Evolutionary conservation across 208 protist species (phyloP).

Genomic region (Zelonia costaricensis): DNA sequence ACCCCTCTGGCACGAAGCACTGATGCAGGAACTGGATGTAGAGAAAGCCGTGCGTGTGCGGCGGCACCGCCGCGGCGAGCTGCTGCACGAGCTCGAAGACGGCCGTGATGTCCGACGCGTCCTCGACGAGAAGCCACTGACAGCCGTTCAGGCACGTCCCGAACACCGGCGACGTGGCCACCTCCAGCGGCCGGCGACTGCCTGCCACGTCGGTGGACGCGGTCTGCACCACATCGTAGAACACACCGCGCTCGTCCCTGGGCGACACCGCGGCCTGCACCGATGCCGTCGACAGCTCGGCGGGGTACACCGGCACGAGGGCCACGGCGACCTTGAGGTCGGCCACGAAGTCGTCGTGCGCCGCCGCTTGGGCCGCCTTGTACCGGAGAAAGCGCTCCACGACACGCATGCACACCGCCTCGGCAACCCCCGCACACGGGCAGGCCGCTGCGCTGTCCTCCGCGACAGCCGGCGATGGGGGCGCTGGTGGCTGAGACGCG

Average conservation of each 20-base stretch:
- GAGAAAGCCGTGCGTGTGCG: constrained; percentile 16
- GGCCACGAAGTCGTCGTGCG: not conserved
- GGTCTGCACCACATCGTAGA: constrained; percentile 19
- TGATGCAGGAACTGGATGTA: constrained; percentile 39
- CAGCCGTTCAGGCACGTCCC: constrained; percentile 47
- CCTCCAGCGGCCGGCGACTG: constrained; percentile 19
- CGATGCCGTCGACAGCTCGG: not conserved
- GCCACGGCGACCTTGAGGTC: constrained; percentile 24
- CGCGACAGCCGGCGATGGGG: not conserved
- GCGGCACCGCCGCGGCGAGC: not conserved
- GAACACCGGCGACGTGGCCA: constrained; percentile 46
- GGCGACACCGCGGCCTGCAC: not conserved
- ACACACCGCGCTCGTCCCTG: not conserved
- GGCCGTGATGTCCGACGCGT: constrained; percentile 24
- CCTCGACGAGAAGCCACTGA: constrained; percentile 33
- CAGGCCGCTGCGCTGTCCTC: not conserved
- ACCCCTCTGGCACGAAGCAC: constrained; percentile 17
- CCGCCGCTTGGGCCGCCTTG: constrained; percentile 5
- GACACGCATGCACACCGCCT: constrained; percentile 9
- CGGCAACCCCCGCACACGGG: constrained; percentile 3
- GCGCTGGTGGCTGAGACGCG: too few species aligned
- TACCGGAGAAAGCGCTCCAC: constrained; percentile 11
- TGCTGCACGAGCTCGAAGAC: constrained; percentile 2
- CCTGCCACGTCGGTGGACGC: constrained; percentile 15
- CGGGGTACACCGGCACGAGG: constrained; percentile 3